A percentile compares a stretch with the other conserved stretches of the same genome.
phyloP scores from a whole-genome alignment of 306 rosid species.

The Cucurbita ficifolia region DNA sequence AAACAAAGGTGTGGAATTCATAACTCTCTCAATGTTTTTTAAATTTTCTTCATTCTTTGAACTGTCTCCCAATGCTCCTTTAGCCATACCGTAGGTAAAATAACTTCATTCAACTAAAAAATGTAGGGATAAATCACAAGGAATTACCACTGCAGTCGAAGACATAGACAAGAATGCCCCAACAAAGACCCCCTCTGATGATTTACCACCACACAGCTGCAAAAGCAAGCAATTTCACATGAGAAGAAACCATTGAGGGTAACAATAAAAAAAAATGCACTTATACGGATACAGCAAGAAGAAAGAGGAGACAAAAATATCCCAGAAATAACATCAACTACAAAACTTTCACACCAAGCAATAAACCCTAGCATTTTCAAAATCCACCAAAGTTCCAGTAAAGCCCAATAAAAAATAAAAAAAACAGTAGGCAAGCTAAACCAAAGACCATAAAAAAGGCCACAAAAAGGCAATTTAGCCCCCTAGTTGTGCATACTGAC shows the following conservation, averaged over 20 bases:
- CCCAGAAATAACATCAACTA: background rate
- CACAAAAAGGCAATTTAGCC: background rate
- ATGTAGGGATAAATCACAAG: background rate
- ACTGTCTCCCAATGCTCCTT: background rate
- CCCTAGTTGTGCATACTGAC: background rate
- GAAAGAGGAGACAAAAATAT: background rate
- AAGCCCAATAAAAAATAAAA: background rate
- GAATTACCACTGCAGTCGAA: slow-evolving; percentile 87
- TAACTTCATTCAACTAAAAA: background rate
- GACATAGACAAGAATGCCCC: slow-evolving; percentile 92
- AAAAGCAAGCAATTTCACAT: slow-evolving; percentile 27
- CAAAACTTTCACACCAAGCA: background rate
- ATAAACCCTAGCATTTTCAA: background rate
- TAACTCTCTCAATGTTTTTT: background rate
- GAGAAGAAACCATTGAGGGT: slow-evolving; percentile 15
- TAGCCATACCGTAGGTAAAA: background rate
- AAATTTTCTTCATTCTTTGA: background rate
- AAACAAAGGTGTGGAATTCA: background rate
- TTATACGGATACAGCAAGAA: background rate
- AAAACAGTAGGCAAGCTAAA: background rate
- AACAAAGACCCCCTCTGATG: slow-evolving; percentile 85
- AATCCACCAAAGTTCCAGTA: background rate
- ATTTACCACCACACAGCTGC: slow-evolving; percentile 91
- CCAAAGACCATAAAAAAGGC: background rate
- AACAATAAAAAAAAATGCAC: background rate